Percentiles rank a stretch among this genome's conserved stretches.
These are phyloP conservation scores for Candida dubliniensis DNA, from an alignment of 1,139 yeast species.

Conservation along the genomic window DNA sequence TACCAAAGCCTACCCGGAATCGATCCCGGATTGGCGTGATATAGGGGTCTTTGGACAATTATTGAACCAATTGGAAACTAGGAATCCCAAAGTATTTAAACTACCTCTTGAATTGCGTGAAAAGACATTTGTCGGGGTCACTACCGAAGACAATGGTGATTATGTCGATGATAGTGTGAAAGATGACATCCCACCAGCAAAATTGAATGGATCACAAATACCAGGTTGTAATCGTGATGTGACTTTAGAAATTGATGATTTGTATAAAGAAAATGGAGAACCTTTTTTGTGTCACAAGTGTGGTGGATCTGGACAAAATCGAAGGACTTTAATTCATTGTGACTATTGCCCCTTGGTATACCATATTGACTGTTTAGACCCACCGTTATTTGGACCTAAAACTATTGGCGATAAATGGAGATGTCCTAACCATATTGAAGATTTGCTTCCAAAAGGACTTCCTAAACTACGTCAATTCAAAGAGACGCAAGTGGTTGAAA, in stretches of 20 bases:
- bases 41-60: conserved; percentile 65
- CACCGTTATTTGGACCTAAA: conserved; percentile 75
- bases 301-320: conserved; percentile 61
- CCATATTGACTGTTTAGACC: conserved; percentile 87
- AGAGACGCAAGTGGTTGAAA: conserved; percentile 54
- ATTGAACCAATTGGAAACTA: conserved; percentile 53
- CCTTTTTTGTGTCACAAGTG: conserved; percentile 77
- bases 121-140: conserved; percentile 67
- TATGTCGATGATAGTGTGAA: conserved; percentile 63
- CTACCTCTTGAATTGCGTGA: conserved; percentile 72
- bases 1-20: conserved; percentile 30
- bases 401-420: conserved; percentile 84
- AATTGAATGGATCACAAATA: conserved; percentile 41
- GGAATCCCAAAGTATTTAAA: conserved; percentile 72
- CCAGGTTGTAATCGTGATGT: conserved; percentile 39
- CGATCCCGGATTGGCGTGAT: conserved; percentile 33
- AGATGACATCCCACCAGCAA: conserved; percentile 43
- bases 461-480: conserved; percentile 49
- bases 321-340: conserved; percentile 64
- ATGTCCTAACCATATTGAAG: conserved; percentile 85
- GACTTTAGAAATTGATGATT: conserved; percentile 61
- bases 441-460: conserved; percentile 40
- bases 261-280: conserved; percentile 63
- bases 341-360: conserved; percentile 86
- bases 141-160: conserved; percentile 67